Evolutionary conservation across 2,329 filamentous ascomycete genomes (phyloP).

Genomic region (Penicillium thymicola): DNA sequence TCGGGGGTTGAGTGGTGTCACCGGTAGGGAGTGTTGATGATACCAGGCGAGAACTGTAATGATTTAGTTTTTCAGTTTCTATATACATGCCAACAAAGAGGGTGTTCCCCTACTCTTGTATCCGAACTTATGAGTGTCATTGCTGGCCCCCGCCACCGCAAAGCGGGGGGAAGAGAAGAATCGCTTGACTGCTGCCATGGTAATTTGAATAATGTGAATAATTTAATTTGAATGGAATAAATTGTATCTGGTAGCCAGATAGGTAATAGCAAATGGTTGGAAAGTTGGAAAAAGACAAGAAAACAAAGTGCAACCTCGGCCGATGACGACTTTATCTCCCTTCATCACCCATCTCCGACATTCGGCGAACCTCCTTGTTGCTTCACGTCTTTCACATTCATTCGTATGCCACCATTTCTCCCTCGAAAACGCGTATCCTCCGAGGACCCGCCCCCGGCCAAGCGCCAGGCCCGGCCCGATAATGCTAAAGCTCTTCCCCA

Average conservation of each 20-base stretch:
- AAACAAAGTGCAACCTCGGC: conserved; percentile 9
- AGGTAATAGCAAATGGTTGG: not conserved
- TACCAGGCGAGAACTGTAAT: conserved; percentile 84
- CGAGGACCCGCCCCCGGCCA: conserved; percentile 34
- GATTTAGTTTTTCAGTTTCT: conserved; percentile 6
- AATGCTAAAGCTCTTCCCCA: conserved; percentile 15
- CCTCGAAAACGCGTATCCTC: conserved; percentile 42
- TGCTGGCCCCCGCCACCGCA: conserved; percentile 86
- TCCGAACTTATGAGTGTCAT: conserved; percentile 80
- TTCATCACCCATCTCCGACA: conserved; percentile 11
- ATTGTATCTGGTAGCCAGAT: too few relatives aligned
- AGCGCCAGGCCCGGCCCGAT: conserved; percentile 31
- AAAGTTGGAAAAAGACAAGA: not conserved
- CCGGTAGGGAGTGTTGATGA: conserved; percentile 68
- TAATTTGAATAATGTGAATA: not conserved
- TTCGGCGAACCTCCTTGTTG: conserved; percentile 1
- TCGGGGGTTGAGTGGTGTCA: conserved; percentile 79
- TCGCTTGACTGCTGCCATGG: conserved; percentile 57
- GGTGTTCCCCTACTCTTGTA: conserved; percentile 65
- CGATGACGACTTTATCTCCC: conserved; percentile 9
- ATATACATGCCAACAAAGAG: not conserved
- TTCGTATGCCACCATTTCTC: conserved; percentile 47
- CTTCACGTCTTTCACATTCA: not conserved
- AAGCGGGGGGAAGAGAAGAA: conserved; percentile 81
- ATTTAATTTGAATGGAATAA: not conserved